These are phyloP conservation scores for Monosporascus sp. DNA, from an alignment of 2,329 filamentous ascomycete species.

Conservation along the genomic window DNA sequence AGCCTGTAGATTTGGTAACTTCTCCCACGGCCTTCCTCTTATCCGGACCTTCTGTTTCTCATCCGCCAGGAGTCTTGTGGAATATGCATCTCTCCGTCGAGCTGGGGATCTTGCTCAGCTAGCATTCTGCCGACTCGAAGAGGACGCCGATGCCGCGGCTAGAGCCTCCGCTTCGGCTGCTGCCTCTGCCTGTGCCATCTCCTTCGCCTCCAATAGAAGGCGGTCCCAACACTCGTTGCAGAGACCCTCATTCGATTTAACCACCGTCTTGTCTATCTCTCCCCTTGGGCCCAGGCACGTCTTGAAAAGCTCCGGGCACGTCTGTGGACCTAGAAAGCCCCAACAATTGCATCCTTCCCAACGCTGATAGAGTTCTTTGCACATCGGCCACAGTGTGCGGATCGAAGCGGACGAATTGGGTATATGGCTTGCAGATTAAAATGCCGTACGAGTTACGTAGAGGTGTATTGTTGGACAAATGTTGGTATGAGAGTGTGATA, in stretches of 20 bases:
- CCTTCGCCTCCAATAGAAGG: slow-evolving; percentile 24
- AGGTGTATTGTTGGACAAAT: background rate
- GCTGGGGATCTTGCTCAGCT: slow-evolving; percentile 4
- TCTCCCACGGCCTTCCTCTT: too few species aligned
- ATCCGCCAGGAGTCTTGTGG: background rate
- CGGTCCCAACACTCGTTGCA: slow-evolving; percentile 30
- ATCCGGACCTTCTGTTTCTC: too few species aligned
- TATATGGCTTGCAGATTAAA: background rate
- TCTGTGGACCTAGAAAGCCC: slow-evolving; percentile 27
- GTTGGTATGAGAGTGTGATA: background rate
- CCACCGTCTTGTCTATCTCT: slow-evolving; percentile 26
- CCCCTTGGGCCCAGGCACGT: slow-evolving; percentile 27
- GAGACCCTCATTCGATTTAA: slow-evolving; percentile 29
- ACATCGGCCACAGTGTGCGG: slow-evolving; percentile 18
- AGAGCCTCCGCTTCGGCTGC: slow-evolving; percentile 14
- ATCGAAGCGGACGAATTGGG: background rate
- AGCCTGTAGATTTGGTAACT: too few species aligned
- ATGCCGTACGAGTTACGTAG: background rate
- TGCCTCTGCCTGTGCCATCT: slow-evolving; percentile 23
- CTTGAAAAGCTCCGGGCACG: slow-evolving; percentile 26
- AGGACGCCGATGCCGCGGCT: slow-evolving; percentile 14
- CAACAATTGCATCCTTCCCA: slow-evolving; percentile 28
- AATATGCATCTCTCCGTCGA: background rate
- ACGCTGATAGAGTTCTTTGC: slow-evolving; percentile 29
- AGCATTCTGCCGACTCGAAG: slow-evolving; percentile 6